Percentiles rank a stretch among this genome's conserved stretches.
phyloP scores from a whole-genome alignment of 2,329 filamentous ascomycete genomes.

The Didymella pomorum region DNA sequence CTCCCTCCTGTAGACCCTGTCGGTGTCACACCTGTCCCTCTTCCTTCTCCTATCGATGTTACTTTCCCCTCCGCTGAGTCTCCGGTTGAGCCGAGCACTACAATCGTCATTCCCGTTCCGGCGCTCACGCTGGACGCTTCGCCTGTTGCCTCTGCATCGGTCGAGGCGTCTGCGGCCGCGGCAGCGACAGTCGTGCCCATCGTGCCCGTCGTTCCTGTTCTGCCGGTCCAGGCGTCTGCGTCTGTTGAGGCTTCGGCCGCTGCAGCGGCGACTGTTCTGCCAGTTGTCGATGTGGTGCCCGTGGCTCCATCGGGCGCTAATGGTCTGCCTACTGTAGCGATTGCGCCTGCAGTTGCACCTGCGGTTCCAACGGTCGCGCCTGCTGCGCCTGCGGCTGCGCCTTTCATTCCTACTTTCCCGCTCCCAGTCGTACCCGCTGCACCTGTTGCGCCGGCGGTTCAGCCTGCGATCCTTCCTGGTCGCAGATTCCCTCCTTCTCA shows the following conservation, averaged over 20 bases:
- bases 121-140: slow-evolving; percentile 6
- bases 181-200: neutral
- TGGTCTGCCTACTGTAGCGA: neutral
- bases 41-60: slow-evolving; percentile 1
- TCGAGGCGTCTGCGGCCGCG: neutral
- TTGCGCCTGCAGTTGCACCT: neutral
- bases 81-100: slow-evolving; percentile 1
- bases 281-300: neutral
- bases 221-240: neutral
- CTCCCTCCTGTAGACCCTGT: neutral
- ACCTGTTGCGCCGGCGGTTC: neutral
- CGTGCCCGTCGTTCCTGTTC: neutral
- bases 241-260: neutral
- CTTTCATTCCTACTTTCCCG: neutral
- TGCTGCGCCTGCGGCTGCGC: slow-evolving; percentile 1
- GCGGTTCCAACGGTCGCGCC: neutral
- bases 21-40: neutral
- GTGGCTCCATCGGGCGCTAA: neutral
- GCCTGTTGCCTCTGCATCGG: neutral
- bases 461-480: neutral
- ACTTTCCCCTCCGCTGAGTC: neutral
- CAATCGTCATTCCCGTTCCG: neutral
- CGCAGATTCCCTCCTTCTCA: neutral
- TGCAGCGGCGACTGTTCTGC: neutral
- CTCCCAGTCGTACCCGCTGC: neutral